Percentiles rank a stretch among this genome's conserved stretches.
phyloP scores from a whole-genome alignment of 768 basidiomycete genomes.

The Mycena olivaceomarginata region DNA sequence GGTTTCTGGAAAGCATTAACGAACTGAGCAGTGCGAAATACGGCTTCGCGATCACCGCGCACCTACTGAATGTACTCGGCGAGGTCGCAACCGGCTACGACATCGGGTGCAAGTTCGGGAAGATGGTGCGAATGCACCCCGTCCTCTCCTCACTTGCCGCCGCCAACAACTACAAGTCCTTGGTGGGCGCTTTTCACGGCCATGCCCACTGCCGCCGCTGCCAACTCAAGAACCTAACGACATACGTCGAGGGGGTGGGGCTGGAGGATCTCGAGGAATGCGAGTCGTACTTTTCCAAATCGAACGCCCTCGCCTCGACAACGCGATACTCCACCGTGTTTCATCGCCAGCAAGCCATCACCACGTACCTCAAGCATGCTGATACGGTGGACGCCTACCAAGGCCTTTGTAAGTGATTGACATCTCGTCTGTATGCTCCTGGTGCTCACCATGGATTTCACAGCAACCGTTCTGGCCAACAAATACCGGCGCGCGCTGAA shows the following conservation, averaged over 20 bases:
- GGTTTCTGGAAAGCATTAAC: neutral
- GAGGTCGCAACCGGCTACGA: neutral
- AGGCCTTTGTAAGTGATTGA: neutral
- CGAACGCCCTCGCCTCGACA: neutral
- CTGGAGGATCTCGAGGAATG: neutral
- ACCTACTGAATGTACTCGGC: neutral
- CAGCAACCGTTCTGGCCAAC: neutral
- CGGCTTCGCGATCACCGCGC: neutral
- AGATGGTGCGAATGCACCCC: slow-evolving; percentile 5
- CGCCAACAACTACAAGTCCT: neutral
- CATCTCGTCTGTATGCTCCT: too few species aligned
- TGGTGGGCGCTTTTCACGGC: neutral
- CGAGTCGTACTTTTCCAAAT: neutral
- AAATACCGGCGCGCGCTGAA: neutral
- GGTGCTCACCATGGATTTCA: neutral
- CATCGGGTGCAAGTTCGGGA: neutral
- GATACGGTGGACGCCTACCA: neutral
- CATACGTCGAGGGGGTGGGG: neutral
- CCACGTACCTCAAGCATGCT: neutral
- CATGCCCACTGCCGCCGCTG: neutral
- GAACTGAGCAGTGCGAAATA: neutral
- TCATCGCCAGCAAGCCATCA: neutral
- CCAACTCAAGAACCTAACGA: neutral
- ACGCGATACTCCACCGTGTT: neutral
- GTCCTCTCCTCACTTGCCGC: neutral